A percentile compares a stretch with the other conserved stretches of the same genome.
These are phyloP conservation scores for Furcasterigmium sp. DNA, from an alignment of 2,329 filamentous ascomycete genomes.

Conservation along the genomic window DNA sequence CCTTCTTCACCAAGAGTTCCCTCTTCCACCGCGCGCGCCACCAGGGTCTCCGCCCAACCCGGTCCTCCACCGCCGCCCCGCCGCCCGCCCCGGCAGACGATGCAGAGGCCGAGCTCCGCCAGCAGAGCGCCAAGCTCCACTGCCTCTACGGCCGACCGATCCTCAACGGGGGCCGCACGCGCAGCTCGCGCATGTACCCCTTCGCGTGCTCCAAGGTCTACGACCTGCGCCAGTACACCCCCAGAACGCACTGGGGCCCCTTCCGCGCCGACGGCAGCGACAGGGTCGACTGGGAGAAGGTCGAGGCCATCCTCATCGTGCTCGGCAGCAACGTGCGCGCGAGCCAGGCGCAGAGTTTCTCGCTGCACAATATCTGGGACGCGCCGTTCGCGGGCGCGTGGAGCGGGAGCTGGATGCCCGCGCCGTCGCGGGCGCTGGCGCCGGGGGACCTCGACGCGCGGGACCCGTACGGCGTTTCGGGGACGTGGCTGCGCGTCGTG, in stretches of 20 bases:
- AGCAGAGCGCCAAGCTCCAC: conserved; percentile 67
- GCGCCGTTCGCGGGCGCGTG: conserved; percentile 51
- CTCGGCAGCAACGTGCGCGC: conserved; percentile 56
- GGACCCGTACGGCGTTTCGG: conserved; percentile 68
- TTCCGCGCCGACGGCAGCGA: conserved; percentile 59
- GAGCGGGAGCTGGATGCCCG: conserved; percentile 40
- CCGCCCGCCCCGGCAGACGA: conserved; percentile 22
- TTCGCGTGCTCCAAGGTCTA: conserved; percentile 68
- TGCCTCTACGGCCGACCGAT: conserved; percentile 62
- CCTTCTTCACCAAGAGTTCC: conserved; percentile 59
- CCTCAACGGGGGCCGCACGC: conserved; percentile 27
- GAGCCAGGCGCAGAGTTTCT: conserved; percentile 42
- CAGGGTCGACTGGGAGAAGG: conserved; percentile 72
- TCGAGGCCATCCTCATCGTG: conserved; percentile 69
- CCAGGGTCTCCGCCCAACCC: conserved; percentile 9
- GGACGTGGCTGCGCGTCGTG: conserved; percentile 58
- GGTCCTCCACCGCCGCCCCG: conserved; percentile 5
- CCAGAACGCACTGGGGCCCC: conserved; percentile 62
- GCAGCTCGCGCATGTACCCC: conserved; percentile 40
- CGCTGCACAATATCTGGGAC: conserved; percentile 42
- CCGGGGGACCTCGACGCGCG: conserved; percentile 39
- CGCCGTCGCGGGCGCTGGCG: conserved; percentile 25
- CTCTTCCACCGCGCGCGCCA: conserved; percentile 55
- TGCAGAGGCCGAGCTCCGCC: conserved; percentile 37
- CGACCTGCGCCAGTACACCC: conserved; percentile 64